Evolutionary conservation across 805 yeast genomes (phyloP).

Genomic region (Candida orba): DNA sequence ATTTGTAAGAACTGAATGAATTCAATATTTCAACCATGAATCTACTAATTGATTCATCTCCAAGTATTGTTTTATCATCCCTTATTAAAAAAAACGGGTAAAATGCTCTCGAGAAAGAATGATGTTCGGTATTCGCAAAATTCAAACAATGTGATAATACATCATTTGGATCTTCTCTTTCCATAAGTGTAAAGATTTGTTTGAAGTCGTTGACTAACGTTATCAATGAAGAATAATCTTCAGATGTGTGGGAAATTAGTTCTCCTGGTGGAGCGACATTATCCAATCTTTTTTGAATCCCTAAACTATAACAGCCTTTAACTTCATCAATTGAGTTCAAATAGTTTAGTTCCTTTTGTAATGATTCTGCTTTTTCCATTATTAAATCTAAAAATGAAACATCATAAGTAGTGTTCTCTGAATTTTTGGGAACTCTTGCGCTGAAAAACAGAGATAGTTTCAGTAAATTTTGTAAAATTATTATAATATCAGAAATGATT

Average conservation of each 20-base stretch:
- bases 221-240: slow-evolving; percentile 23
- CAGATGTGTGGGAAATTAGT: slow-evolving; percentile 24
- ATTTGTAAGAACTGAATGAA: slow-evolving; percentile 33
- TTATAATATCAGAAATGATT: slow-evolving; percentile 15
- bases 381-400: slow-evolving; percentile 12
- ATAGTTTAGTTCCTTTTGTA: slow-evolving; percentile 14
- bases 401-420: slow-evolving; percentile 9
- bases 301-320: slow-evolving; percentile 37
- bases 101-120: slow-evolving; percentile 50
- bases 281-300: slow-evolving; percentile 40
- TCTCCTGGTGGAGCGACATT: slow-evolving; percentile 41
- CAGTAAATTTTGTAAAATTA: slow-evolving; percentile 16
- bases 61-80: slow-evolving; percentile 54
- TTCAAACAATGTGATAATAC: slow-evolving; percentile 26
- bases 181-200: slow-evolving; percentile 27
- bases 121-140: slow-evolving; percentile 29
- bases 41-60: slow-evolving; percentile 34
- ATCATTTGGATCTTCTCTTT: slow-evolving; percentile 26
- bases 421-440: slow-evolving; percentile 8
- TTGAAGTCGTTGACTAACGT: slow-evolving; percentile 32
- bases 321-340: slow-evolving; percentile 19
- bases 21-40: slow-evolving; percentile 36
- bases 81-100: slow-evolving; percentile 56
- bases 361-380: slow-evolving; percentile 2
- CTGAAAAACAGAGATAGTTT: slow-evolving; percentile 15